Evolutionary conservation across 164 flowering plant genomes (phyloP).

Genomic region (Magnolia sinica): DNA sequence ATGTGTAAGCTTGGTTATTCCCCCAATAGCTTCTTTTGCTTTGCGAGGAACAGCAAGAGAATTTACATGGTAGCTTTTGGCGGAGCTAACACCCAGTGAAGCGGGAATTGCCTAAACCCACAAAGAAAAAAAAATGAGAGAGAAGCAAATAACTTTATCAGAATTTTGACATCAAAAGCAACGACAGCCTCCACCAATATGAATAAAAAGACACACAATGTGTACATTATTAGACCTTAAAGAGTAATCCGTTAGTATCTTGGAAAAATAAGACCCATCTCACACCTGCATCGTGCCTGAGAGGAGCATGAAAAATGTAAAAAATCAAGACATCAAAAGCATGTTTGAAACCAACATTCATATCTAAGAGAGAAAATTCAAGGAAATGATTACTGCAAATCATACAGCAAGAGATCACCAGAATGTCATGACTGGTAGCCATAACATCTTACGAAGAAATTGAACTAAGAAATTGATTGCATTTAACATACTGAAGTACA

Average conservation of each 20-base stretch:
- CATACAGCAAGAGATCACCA: neutral
- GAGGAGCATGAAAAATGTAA: neutral
- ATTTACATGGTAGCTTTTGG: slow-evolving; percentile 79
- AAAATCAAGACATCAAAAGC: no score
- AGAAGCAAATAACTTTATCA: slow-evolving; percentile 6
- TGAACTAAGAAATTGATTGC: neutral
- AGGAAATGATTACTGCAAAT: neutral
- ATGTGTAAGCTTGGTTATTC: slow-evolving; percentile 93
- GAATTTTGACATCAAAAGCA: neutral
- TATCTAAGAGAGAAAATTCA: neutral
- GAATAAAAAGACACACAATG: slow-evolving; percentile 3
- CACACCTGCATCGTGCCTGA: slow-evolving; percentile 80
- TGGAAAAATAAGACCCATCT: slow-evolving; percentile 97
- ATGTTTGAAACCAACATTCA: neutral
- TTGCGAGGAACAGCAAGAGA: slow-evolving; percentile 98
- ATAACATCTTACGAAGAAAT: neutral
- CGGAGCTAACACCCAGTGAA: slow-evolving; percentile 85
- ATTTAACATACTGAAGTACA: neutral
- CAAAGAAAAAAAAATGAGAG: neutral
- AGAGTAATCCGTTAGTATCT: slow-evolving; percentile 97
- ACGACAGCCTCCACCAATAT: slow-evolving; percentile 4
- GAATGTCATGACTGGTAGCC: neutral
- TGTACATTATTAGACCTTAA: slow-evolving; percentile 53
- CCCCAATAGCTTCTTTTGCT: slow-evolving; percentile 99
- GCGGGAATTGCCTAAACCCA: slow-evolving; percentile 85